Conservation (phyloP, 2,329 filamentous ascomycete species). For the Fusarium sp. region DNA sequence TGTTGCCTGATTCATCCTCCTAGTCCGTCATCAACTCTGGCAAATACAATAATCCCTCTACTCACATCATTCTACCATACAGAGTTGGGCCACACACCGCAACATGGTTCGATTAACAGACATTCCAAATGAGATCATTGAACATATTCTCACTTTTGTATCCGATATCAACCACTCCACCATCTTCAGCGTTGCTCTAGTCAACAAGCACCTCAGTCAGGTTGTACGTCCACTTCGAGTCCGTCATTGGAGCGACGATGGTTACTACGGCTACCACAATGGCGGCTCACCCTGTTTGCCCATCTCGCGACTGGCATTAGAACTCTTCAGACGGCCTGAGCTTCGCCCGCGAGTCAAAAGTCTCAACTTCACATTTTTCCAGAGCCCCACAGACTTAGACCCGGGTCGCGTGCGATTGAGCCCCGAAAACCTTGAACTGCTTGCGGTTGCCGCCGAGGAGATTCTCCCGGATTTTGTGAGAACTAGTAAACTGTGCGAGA, state of each 20-base stretch:
- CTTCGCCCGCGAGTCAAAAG: not conserved
- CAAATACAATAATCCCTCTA: not conserved
- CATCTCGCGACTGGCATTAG: not conserved
- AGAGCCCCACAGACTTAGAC: rapidly evolving
- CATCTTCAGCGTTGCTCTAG: not conserved
- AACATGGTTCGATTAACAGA: not conserved
- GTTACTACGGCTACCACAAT: not conserved
- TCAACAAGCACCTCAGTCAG: not conserved
- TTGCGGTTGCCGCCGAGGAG: not conserved
- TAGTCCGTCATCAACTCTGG: not conserved
- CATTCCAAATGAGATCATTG: not conserved
- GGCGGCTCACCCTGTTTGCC: not conserved
- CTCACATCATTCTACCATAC: not conserved
- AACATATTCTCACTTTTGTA: not conserved
- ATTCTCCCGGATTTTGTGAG: not conserved
- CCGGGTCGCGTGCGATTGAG: not conserved
- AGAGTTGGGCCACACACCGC: not conserved
- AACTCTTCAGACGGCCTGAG: not conserved
- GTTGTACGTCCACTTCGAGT: slow-evolving; percentile 1
- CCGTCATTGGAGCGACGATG: not conserved
- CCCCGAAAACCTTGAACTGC: not conserved
- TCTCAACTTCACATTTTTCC: not conserved
- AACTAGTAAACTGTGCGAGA: not conserved
- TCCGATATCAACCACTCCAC: not conserved
- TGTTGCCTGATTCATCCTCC: not conserved